Percentiles rank a stretch among this genome's conserved stretches.
phyloP scores from a whole-genome alignment of 2,329 filamentous ascomycete genomes.

The Penicillium glabrum region DNA sequence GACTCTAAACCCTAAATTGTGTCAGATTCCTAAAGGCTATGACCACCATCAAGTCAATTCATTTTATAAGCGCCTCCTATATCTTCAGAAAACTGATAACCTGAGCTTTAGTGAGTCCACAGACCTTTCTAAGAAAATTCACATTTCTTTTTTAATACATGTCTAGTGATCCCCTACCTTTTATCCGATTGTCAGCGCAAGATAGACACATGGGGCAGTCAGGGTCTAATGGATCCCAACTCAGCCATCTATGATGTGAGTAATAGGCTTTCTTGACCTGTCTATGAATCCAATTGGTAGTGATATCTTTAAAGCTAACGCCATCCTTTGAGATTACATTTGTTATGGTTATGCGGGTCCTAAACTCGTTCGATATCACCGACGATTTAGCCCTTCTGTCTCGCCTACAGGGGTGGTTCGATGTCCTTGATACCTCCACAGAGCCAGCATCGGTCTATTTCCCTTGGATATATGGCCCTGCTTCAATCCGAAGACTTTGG shows the following conservation, averaged over 20 bases:
- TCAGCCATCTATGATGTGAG: constrained; percentile 8
- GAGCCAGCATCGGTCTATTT: background rate
- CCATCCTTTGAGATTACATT: constrained; percentile 1
- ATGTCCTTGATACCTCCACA: constrained; percentile 2
- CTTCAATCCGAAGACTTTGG: background rate
- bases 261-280: background rate
- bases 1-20: background rate
- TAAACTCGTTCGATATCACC: constrained; percentile 7
- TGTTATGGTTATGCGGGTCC: constrained; percentile 4
- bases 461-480: background rate
- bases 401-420: constrained; percentile 4
- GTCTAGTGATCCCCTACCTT: constrained; percentile 4
- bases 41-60: background rate
- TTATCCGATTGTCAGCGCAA: constrained; percentile 4
- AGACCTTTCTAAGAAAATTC: background rate
- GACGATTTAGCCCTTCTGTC: background rate
- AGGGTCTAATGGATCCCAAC: constrained; percentile 3
- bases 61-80: background rate
- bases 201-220: constrained; percentile 1
- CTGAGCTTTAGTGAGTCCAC: background rate
- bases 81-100: background rate
- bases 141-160: background rate
- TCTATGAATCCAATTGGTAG: background rate
- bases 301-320: background rate
- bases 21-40: background rate